A percentile compares a stretch with the other conserved stretches of the same genome.
Evolutionary conservation across 768 basidiomycete species (phyloP).

Genomic region (Flagelloscypha sp.): DNA sequence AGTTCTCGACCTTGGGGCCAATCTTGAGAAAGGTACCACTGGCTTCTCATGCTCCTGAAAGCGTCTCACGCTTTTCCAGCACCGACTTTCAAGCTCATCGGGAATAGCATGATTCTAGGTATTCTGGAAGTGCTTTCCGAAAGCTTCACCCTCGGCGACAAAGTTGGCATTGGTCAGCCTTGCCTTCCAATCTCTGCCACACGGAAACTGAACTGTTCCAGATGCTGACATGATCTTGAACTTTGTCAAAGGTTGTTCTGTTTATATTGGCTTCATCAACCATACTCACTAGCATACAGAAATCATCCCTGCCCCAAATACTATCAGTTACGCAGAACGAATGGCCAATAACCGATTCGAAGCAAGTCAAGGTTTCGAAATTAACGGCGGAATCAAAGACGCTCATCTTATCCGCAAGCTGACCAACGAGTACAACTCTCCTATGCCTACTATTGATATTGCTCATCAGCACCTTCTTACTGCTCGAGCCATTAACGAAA

Average conservation of each 20-base stretch:
- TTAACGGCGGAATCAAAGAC: slow-evolving; percentile 87
- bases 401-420: slow-evolving; percentile 68
- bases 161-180: slow-evolving; percentile 67
- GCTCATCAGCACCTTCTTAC: slow-evolving; percentile 76
- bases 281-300: slow-evolving; percentile 30
- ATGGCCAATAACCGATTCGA: slow-evolving; percentile 73
- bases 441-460: slow-evolving; percentile 63
- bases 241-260: slow-evolving; percentile 12
- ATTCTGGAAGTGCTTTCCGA: slow-evolving; percentile 74
- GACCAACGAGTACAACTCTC: slow-evolving; percentile 53
- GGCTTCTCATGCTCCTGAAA: slow-evolving; percentile 1
- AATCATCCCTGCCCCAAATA: slow-evolving; percentile 61
- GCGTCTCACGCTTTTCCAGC: slow-evolving; percentile 27
- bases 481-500: slow-evolving; percentile 61
- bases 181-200: slow-evolving; percentile 46
- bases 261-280: slow-evolving; percentile 5
- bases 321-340: slow-evolving; percentile 52
- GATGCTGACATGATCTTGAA: slow-evolving; percentile 1
- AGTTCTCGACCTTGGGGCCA: slow-evolving; percentile 73
- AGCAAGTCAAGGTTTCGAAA: slow-evolving; percentile 63
- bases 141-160: slow-evolving; percentile 77
- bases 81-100: slow-evolving; percentile 68
- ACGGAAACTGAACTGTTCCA: not conserved
- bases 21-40: slow-evolving; percentile 69
- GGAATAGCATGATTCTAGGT: slow-evolving; percentile 73